phyloP scores from a whole-genome alignment of 2,329 filamentous ascomycete genomes.

The Pseudohalonectria lignicola region DNA sequence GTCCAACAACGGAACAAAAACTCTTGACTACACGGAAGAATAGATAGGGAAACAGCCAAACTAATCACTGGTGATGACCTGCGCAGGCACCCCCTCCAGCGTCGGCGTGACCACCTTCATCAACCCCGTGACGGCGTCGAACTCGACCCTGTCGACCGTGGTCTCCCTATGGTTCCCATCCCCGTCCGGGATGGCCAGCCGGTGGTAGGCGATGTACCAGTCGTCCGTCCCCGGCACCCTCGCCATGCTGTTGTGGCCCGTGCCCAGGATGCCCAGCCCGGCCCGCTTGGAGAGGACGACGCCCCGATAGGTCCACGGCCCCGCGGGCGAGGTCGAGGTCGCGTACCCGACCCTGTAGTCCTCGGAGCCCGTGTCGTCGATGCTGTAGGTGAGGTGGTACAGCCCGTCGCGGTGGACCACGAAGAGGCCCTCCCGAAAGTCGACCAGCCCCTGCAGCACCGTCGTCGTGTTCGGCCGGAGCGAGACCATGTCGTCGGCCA shows the following conservation, averaged over 20 bases:
- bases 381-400: slow-evolving; percentile 37
- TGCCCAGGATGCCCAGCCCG: slow-evolving; percentile 28
- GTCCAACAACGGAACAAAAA: too few species aligned
- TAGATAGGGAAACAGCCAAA: too few species aligned
- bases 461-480: slow-evolving; percentile 23
- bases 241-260: slow-evolving; percentile 32
- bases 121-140: slow-evolving; percentile 14
- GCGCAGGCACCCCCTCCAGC: slow-evolving; percentile 2
- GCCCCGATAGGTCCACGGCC: slow-evolving; percentile 33
- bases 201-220: slow-evolving; percentile 38
- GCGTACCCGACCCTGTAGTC: slow-evolving; percentile 37
- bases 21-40: too few species aligned
- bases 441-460: slow-evolving; percentile 22
- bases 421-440: slow-evolving; percentile 32
- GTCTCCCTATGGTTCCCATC: slow-evolving; percentile 30
- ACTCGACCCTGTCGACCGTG: slow-evolving; percentile 27
- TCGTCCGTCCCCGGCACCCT: slow-evolving; percentile 34
- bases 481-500: slow-evolving; percentile 32
- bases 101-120: slow-evolving; percentile 3
- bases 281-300: slow-evolving; percentile 30
- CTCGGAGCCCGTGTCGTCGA: slow-evolving; percentile 32
- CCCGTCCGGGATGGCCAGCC: slow-evolving; percentile 32
- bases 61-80: too few species aligned
- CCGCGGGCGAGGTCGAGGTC: slow-evolving; percentile 21
- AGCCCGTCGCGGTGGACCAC: slow-evolving; percentile 30